Base-by-base conservation (phyloP, 495 filamentous ascomycete species). In the Rusavskia elegans region DNA sequence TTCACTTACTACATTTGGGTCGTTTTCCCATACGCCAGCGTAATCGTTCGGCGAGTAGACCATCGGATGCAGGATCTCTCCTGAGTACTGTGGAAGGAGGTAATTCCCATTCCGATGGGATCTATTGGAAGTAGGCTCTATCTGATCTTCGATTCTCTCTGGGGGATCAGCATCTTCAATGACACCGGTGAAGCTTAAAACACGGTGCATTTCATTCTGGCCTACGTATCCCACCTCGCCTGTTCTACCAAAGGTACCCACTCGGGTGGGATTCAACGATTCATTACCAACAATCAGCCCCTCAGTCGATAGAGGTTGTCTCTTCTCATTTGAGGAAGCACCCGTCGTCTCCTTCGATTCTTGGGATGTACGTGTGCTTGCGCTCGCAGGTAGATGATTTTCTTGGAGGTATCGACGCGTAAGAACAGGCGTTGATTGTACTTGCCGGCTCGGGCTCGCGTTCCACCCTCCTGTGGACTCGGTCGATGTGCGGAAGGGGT, bases 11-110 rank as follows among this genome's bases (percentile, higher is more conserved):
- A 59, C 59, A 49, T 61, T 50, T 35, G 59, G 57, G 29, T 62
- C 59, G 45, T 62, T 62, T 45, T 62, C 59, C 59, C 59, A 62
- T 11, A 62, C 49, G 45, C 59, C 59, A 11, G 50, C 52, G 25
- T 59, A 62, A 20, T 45, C 41, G 35, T 49, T 55, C 10, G 54
- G 57, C 8, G 54, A 45, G 32, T 59, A 62, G 21, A 42, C 32
- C 14, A 44, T 42, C 11, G 59, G 45, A 16, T 50, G 56, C 42
- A 54, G 32, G 23, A 49, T 41, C 19, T 45, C 52, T 45, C 40
- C 50, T 21, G 23, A 14, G 6, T 56, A 14, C 35, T 38, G 35
- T 46, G 53, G 38, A 16, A 16, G 25, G 46, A 37, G 19, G 36
- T 8, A 17, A 17, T 49, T 41, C 41, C 48, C 30, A 49, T 23